Percentiles rank a stretch among this genome's conserved stretches.
phyloP scores from a whole-genome alignment of 805 yeast genomes.

The Starmera dryadoides region DNA sequence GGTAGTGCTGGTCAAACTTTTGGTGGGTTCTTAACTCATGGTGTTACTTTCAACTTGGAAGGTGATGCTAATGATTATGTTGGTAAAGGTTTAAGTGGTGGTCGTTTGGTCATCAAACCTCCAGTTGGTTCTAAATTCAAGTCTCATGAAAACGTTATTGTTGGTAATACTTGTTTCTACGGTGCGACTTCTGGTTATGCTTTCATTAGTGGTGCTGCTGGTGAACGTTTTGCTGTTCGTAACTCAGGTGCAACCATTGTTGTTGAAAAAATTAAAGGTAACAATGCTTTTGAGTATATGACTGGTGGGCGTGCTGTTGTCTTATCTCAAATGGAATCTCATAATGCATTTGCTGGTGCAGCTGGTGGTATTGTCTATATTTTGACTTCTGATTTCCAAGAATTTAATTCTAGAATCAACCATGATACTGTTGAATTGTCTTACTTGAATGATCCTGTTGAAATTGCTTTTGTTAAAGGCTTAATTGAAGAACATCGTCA shows the following conservation, averaged over 20 bases:
- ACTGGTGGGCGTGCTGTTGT: constrained; percentile 98
- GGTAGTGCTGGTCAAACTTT: constrained; percentile 99
- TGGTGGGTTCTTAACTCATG: constrained; percentile 96
- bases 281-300: constrained; percentile 99
- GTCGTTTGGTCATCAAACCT: constrained; percentile 87
- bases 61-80: constrained; percentile 99
- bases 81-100: constrained; percentile 96
- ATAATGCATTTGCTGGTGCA: constrained; percentile 89
- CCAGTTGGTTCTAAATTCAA: constrained; percentile 78
- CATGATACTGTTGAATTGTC: constrained; percentile 75
- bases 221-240: constrained; percentile 97
- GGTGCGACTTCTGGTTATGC: constrained; percentile 97
- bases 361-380: constrained; percentile 99
- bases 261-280: constrained; percentile 90
- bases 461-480: constrained; percentile 89
- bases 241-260: constrained; percentile 98
- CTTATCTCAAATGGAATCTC: constrained; percentile 84
- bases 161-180: constrained; percentile 95
- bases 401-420: constrained; percentile 75
- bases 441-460: constrained; percentile 75
- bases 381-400: constrained; percentile 83
- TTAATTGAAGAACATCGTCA: constrained; percentile 92
- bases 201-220: constrained; percentile 93
- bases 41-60: constrained; percentile 89
- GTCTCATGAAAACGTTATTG: constrained; percentile 92